phyloP scores from a whole-genome alignment of 164 flowering plant genomes.

The Aristolochia fimbriata region DNA sequence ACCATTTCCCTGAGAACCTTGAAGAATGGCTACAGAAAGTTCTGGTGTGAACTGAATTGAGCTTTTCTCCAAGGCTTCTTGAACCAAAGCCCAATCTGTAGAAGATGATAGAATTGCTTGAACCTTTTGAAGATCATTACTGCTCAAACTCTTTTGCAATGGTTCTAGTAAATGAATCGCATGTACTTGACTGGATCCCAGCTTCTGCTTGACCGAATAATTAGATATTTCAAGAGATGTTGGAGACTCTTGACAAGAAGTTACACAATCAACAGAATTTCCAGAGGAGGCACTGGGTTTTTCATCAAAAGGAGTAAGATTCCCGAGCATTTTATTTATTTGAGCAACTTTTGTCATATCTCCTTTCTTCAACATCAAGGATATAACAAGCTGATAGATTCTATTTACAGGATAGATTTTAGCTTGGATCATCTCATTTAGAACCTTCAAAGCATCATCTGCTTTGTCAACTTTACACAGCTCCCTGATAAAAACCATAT shows the following conservation, averaged over 20 bases:
- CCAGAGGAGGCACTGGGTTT: constrained; percentile 9
- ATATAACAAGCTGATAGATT: constrained; percentile 27
- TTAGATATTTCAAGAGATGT: constrained; percentile 4
- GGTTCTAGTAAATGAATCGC: constrained; percentile 9
- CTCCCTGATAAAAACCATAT: constrained; percentile 51
- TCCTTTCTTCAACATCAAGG: constrained; percentile 44
- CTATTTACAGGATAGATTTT: constrained; percentile 30
- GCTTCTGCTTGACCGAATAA: constrained; percentile 3
- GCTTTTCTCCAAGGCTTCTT: constrained; percentile 45
- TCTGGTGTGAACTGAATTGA: constrained; percentile 46
- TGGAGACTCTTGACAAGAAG: neutral
- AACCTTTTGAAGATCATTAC: constrained; percentile 34
- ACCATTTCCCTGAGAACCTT: constrained; percentile 29
- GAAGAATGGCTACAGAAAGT: constrained; percentile 47
- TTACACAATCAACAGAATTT: neutral
- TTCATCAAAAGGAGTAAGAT: constrained; percentile 13
- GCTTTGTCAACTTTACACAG: constrained; percentile 50
- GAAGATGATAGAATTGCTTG: constrained; percentile 45
- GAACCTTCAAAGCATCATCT: constrained; percentile 43
- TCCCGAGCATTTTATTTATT: constrained; percentile 29
- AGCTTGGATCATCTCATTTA: constrained; percentile 44
- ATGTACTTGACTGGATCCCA: constrained; percentile 11
- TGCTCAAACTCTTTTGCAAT: constrained; percentile 12
- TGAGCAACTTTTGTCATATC: constrained; percentile 28
- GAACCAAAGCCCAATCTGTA: constrained; percentile 35